These are phyloP conservation scores for Ogataea haglerorum DNA, from an alignment of 805 yeast genomes.

Conservation along the genomic window DNA sequence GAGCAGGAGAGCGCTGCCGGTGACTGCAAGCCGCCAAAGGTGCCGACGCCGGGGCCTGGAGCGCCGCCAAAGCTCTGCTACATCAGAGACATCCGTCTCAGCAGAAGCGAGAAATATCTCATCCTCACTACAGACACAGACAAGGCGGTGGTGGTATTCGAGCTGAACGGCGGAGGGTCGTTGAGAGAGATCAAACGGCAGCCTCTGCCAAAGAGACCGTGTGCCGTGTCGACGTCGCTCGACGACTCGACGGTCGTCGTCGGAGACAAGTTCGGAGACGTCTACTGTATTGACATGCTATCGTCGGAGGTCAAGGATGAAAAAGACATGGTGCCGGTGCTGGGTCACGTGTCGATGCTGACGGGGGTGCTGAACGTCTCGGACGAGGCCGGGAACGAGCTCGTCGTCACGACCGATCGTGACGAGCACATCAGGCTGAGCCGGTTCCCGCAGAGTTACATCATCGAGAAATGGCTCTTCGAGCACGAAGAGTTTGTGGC, in stretches of 20 bases:
- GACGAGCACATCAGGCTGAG: constrained; percentile 94
- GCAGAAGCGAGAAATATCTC: constrained; percentile 51
- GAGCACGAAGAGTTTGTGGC: constrained; percentile 87
- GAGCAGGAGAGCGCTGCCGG: constrained; percentile 27
- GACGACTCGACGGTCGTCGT: constrained; percentile 54
- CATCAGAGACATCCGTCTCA: constrained; percentile 58
- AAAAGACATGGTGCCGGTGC: constrained; percentile 59
- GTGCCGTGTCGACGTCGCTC: constrained; percentile 61
- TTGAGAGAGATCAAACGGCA: constrained; percentile 57
- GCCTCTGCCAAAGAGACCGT: constrained; percentile 88
- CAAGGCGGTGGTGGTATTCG: constrained; percentile 70
- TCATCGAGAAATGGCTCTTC: constrained; percentile 78
- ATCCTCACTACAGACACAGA: constrained; percentile 78
- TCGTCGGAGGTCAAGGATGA: constrained; percentile 33
- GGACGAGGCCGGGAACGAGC: constrained; percentile 42
- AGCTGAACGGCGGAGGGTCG: constrained; percentile 28
- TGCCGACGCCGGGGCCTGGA: constrained; percentile 64
- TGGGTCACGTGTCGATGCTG: constrained; percentile 97
- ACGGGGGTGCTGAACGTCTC: constrained; percentile 60
- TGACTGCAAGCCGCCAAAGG: constrained; percentile 41
- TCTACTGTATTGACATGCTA: constrained; percentile 55
- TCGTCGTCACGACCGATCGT: constrained; percentile 78
- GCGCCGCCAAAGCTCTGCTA: constrained; percentile 66
- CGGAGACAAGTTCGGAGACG: constrained; percentile 97
- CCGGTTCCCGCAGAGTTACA: constrained; percentile 70